A percentile compares a stretch with the other conserved stretches of the same genome.
Conservation (phyloP, 202 grass and related monocot species). For the Panicum virgatum region DNA sequence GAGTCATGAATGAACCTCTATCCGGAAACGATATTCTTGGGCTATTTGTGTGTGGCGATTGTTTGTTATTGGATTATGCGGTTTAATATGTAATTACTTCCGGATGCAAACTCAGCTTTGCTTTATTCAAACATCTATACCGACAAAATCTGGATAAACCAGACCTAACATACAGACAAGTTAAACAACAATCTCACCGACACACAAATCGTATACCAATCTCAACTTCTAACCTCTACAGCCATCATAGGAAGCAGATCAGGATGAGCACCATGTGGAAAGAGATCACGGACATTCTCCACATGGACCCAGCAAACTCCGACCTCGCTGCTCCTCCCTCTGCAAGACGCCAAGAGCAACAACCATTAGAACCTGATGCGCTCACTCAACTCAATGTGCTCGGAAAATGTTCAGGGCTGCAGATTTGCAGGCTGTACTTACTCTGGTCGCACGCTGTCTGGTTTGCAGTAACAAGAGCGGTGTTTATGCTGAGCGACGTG, state of each 20-base stretch:
- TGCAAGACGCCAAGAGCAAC: constrained; percentile 49
- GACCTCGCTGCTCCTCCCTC: constrained; percentile 36
- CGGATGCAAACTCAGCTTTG: constrained; percentile 13
- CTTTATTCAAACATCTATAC: constrained; percentile 51
- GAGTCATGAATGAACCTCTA: neutral
- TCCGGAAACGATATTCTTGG: neutral
- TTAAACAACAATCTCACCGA: constrained; percentile 32
- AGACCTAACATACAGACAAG: neutral
- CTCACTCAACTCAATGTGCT: neutral
- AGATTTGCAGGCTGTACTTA: constrained; percentile 35
- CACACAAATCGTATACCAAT: neutral
- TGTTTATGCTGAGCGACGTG: constrained; percentile 31
- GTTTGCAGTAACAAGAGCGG: constrained; percentile 17
- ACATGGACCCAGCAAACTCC: constrained; percentile 23
- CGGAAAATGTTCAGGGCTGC: neutral
- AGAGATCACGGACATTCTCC: constrained; percentile 38
- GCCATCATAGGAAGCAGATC: constrained; percentile 51
- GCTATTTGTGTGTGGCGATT: too few relatives aligned
- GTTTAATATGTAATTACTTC: neutral
- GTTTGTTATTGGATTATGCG: neutral
- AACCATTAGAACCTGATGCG: neutral
- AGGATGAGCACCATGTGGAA: constrained; percentile 53
- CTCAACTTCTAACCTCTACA: neutral
- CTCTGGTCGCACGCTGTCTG: constrained; percentile 45
- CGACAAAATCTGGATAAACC: constrained; percentile 31